Percentiles rank a stretch among this genome's conserved stretches.
These are phyloP conservation scores for Fragaria nilgerrensis DNA, from an alignment of 306 rosid species.

Conservation along the genomic window DNA sequence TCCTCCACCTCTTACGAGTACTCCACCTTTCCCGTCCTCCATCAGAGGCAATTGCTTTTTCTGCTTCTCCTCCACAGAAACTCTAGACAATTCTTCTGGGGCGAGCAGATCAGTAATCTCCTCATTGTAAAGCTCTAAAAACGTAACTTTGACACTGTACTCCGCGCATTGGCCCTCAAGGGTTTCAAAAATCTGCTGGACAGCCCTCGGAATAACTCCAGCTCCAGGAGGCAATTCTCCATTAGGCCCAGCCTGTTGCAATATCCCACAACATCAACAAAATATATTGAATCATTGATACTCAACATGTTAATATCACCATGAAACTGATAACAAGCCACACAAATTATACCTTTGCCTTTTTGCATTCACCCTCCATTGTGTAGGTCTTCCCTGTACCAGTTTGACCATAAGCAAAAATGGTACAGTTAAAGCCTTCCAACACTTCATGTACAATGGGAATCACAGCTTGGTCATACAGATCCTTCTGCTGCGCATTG, in stretches of 20 bases:
- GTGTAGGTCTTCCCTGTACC: conserved; percentile 93
- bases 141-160: conserved; percentile 91
- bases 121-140: conserved; percentile 86
- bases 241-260: conserved; percentile 72
- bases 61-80: conserved; percentile 73
- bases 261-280: neutral
- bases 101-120: conserved; percentile 96
- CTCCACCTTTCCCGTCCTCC: conserved; percentile 99
- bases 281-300: neutral
- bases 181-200: conserved; percentile 88
- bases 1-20: conserved; percentile 92
- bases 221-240: conserved; percentile 86
- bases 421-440: conserved; percentile 91
- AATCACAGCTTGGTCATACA: conserved; percentile 78
- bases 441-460: conserved; percentile 86
- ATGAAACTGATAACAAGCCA: neutral
- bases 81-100: conserved; percentile 77
- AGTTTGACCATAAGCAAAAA: conserved; percentile 93
- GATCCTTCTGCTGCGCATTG: conserved; percentile 75
- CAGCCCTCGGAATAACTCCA: conserved; percentile 94
- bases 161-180: conserved; percentile 89
- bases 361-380: conserved; percentile 96
- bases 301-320: neutral
- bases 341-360: conserved; percentile 58
- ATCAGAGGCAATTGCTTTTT: conserved; percentile 86